Base-by-base conservation (phyloP, 208 protist genomes). In the Spironucleus salmonicida region DNA sequence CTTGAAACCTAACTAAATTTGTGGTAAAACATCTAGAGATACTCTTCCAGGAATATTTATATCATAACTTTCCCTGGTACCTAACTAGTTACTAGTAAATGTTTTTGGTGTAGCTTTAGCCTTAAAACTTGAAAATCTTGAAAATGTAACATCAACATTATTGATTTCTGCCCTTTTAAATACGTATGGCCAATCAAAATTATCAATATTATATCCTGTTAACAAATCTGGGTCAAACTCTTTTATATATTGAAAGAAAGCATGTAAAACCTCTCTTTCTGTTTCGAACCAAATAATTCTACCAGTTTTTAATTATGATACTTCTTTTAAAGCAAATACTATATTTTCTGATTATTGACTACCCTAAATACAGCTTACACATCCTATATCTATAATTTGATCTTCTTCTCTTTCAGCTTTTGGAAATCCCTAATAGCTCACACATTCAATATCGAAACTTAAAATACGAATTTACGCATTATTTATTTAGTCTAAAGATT, bases 151-250 rank as follows among this genome's bases (percentile, higher is more conserved):
- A 23, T 90, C 86, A 11, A 89, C 81, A 58, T 90, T 88, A 9
- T 98, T 84, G 19, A 85, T 79, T 4, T 80, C 80, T 0, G 93
- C 92, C 45, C 97, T 88, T 62, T 93, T 89, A 29, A 99, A 85
- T 9, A 99, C 78, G 80, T 99, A 99, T 0, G 93, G 92, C 53
- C 98, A 87, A 86, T 99, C 97, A 82, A 99, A 99, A 78, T 96
- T 96, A 78, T 88, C 86, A 74, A 98, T 98, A 86, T 99, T 99
- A 87, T 99, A 99, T 35, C 95, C 95, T 4, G 92, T 96, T 26
- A 96, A 79, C 35, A 95, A 83, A 80, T 96, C 92, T 27, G 92
- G 91, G 75, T 91, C 95, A 35, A 90, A 74, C 0, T 29, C 80
- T 4, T 81, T 29, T 0, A 94, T 62, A 76, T 93, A 90, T 1